Conservation (phyloP, 2,329 filamentous ascomycete genomes). For the Cercospora sp. region DNA sequence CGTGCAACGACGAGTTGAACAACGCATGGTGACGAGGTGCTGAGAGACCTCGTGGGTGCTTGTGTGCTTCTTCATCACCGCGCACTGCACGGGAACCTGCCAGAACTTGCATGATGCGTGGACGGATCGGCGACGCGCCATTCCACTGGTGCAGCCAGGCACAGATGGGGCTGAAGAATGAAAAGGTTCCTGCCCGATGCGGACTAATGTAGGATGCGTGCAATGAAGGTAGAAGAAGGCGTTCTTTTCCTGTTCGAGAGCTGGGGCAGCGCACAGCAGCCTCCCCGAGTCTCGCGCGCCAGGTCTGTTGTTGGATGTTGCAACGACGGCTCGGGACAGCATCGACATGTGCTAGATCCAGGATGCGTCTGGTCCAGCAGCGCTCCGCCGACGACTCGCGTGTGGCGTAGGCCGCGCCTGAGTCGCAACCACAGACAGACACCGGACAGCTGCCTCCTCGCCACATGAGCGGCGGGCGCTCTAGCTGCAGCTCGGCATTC, state of each 20-base stretch:
- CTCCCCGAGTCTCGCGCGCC: neutral
- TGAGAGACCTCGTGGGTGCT: neutral
- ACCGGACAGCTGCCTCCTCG: neutral
- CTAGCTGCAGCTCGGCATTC: slow-evolving; percentile 12
- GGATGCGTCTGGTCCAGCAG: neutral
- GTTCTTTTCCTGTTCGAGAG: neutral
- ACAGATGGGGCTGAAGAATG: neutral
- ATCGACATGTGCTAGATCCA: neutral
- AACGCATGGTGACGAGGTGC: neutral
- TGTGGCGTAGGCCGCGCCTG: neutral
- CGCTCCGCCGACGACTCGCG: neutral
- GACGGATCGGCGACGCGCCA: neutral
- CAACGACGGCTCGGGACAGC: neutral
- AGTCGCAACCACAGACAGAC: neutral
- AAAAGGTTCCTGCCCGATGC: neutral
- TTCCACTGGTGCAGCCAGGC: neutral
- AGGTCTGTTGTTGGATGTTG: neutral
- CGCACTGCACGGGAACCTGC: neutral
- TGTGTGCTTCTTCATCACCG: neutral
- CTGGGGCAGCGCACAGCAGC: neutral
- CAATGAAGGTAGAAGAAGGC: neutral
- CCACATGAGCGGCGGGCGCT: neutral
- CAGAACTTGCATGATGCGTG: neutral
- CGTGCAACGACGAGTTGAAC: neutral
- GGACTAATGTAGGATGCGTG: neutral